A percentile compares a stretch with the other conserved stretches of the same genome.
These are phyloP conservation scores for Alternaria postmessia DNA, from an alignment of 2,329 filamentous ascomycete species.

Conservation along the genomic window DNA sequence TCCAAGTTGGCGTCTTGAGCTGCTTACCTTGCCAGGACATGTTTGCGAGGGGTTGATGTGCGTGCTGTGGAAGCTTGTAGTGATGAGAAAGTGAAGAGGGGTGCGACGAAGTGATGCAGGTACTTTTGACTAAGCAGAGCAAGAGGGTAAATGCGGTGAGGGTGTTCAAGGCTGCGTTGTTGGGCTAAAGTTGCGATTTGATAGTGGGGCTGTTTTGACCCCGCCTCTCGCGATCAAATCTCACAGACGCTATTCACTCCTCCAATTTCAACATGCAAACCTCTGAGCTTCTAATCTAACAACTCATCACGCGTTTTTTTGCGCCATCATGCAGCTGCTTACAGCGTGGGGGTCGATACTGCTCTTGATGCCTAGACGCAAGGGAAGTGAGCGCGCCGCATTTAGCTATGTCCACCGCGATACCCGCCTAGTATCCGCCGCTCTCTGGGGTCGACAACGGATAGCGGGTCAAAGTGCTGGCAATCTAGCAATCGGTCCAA, in stretches of 20 bases:
- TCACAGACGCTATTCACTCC: constrained; percentile 10
- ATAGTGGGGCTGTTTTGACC: constrained; percentile 27
- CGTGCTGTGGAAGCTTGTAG: constrained; percentile 31
- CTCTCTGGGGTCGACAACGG: constrained; percentile 9
- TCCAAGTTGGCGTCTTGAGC: constrained; percentile 15
- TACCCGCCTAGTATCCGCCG: constrained; percentile 18
- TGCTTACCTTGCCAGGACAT: constrained; percentile 56
- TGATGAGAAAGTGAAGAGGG: constrained; percentile 21
- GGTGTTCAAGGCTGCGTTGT: constrained; percentile 27
- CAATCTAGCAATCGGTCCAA: neutral
- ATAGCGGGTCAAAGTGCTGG: constrained; percentile 10
- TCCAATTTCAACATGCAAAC: constrained; percentile 5
- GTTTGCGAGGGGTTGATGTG: constrained; percentile 41
- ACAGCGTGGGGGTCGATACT: constrained; percentile 22
- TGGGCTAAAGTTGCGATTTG: constrained; percentile 27
- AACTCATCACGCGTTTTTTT: constrained; percentile 23
- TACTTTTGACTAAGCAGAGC: constrained; percentile 36
- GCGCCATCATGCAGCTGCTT: constrained; percentile 37
- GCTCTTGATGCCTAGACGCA: constrained; percentile 2
- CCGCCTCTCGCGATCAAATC: constrained; percentile 14
- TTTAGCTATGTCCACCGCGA: constrained; percentile 13
- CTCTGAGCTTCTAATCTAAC: neutral
- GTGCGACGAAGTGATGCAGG: constrained; percentile 28
- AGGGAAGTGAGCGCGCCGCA: constrained; percentile 5
- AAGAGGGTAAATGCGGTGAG: constrained; percentile 35